Percentiles rank a stretch among this genome's conserved stretches.
Evolutionary conservation across 805 yeast species (phyloP).

Genomic region (Maudiozyma saulgeensis): DNA sequence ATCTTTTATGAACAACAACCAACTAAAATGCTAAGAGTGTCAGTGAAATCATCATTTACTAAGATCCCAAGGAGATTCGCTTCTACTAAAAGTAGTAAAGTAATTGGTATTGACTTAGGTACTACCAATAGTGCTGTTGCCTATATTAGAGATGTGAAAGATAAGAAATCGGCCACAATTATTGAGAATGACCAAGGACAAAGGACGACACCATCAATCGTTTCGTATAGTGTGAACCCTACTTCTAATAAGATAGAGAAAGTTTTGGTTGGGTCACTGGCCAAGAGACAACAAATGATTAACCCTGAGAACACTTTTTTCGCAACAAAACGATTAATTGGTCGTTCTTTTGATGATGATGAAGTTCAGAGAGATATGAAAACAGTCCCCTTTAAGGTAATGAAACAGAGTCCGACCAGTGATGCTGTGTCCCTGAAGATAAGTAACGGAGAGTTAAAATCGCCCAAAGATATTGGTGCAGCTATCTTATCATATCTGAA

Average conservation of each 20-base stretch:
- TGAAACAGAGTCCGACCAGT: constrained; percentile 40
- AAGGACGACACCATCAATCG: constrained; percentile 72
- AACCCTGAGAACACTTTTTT: constrained; percentile 72
- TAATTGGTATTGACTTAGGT: constrained; percentile 75
- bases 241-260: background rate
- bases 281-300: constrained; percentile 67
- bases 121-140: constrained; percentile 87
- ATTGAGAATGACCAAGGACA: constrained; percentile 68
- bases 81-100: constrained; percentile 21
- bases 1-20: too few relatives aligned
- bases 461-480: constrained; percentile 70
- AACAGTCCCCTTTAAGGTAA: constrained; percentile 54
- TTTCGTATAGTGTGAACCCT: constrained; percentile 43
- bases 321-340: constrained; percentile 76
- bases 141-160: constrained; percentile 26
- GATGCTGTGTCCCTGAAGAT: constrained; percentile 64
- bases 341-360: constrained; percentile 55
- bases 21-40: background rate
- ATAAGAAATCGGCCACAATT: constrained; percentile 58
- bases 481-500: constrained; percentile 55
- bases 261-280: constrained; percentile 56
- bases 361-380: constrained; percentile 62
- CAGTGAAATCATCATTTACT: background rate
- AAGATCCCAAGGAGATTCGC: background rate
- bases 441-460: constrained; percentile 34